Evolutionary conservation across 176 grass and related monocot species (phyloP).

Genomic region (Raddia guianensis): DNA sequence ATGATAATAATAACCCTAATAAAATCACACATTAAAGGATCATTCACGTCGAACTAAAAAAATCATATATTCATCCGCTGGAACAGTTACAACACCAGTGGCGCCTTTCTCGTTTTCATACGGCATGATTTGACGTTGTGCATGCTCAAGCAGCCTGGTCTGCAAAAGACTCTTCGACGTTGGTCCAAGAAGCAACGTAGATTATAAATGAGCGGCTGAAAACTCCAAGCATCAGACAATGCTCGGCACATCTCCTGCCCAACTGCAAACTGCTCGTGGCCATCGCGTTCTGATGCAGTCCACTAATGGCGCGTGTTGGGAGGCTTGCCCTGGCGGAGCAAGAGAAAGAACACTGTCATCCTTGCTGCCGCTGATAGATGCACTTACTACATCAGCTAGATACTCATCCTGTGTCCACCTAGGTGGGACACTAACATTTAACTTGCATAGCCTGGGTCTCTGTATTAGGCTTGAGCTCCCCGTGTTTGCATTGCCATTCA

Average conservation of each 20-base stretch:
- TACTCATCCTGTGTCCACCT: slow-evolving; percentile 94
- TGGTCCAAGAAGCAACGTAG: neutral
- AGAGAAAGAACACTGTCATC: slow-evolving; percentile 57
- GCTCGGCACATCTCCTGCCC: slow-evolving; percentile 90
- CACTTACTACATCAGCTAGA: slow-evolving; percentile 73
- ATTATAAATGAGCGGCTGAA: neutral
- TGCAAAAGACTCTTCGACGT: slow-evolving; percentile 37
- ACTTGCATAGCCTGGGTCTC: slow-evolving; percentile 85
- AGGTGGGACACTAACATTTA: slow-evolving; percentile 85
- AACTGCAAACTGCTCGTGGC: slow-evolving; percentile 78
- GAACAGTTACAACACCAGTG: slow-evolving; percentile 52
- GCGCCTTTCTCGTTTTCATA: slow-evolving; percentile 28
- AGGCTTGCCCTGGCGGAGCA: slow-evolving; percentile 58
- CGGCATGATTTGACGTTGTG: slow-evolving; percentile 25
- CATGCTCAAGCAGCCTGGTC: slow-evolving; percentile 41
- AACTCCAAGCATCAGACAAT: slow-evolving; percentile 67
- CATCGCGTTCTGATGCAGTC: slow-evolving; percentile 97
- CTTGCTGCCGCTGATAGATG: slow-evolving; percentile 56
- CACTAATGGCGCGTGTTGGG: slow-evolving; percentile 89
- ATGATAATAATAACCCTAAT: slow-evolving; percentile 35
- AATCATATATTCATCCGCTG: slow-evolving; percentile 39
- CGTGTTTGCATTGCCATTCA: slow-evolving; percentile 51
- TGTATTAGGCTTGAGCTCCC: slow-evolving; percentile 68
- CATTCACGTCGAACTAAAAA: slow-evolving; percentile 29
- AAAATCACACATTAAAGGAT: slow-evolving; percentile 48